Evolutionary conservation across 305 asterid species (phyloP), one percentile per base, ranked within the genome.

Genomic region (Fraxinus albicans): DNA sequence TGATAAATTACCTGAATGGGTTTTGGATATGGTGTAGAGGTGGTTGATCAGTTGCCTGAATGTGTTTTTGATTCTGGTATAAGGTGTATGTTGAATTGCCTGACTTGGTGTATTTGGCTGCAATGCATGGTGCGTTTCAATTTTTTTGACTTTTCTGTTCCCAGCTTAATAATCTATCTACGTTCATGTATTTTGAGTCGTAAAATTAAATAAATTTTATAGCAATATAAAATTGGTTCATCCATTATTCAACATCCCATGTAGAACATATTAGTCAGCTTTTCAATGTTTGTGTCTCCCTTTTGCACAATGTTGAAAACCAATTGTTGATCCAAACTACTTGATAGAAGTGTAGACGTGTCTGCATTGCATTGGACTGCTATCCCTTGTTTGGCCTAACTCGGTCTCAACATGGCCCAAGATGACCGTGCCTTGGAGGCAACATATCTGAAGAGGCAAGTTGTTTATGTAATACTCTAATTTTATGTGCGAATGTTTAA

Each of bases 11-110:
- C 8, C 19, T 8, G 73, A 25, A 67, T 25, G 73, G 36, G 5
- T 25, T 65, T 65, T 2, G 67, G 2, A n/a, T 6, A 55, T 19
- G 25, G 10, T n/a, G 2, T 2, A 55, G 21, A 4, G 67, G 9
- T 55, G 67, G 21, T 55, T n/a, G 27, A 19, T 55, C 3, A 55
- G 1, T 55, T 19, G 27, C 10, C 1, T 19, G 10, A n/a, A 19
- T 19, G 27, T 0, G 10, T 6, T 6, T 19, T 58, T 6, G 0
- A 2, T 8, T 60, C 47, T 38, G 76, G 17, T 21, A 69, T 83
- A 53, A 87, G 17, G 50, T 87, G 91, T 85, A 85, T 65, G 89
- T 85, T 84, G 23, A 82, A 89, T 15, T 50, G 83, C 86, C 88
- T 60, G 73, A 81, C 63, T 12, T 8, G 3, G 35, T 72, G 1